These are phyloP conservation scores for Didymella lethalis DNA, from an alignment of 2,329 filamentous ascomycete species.

Conservation along the genomic window DNA sequence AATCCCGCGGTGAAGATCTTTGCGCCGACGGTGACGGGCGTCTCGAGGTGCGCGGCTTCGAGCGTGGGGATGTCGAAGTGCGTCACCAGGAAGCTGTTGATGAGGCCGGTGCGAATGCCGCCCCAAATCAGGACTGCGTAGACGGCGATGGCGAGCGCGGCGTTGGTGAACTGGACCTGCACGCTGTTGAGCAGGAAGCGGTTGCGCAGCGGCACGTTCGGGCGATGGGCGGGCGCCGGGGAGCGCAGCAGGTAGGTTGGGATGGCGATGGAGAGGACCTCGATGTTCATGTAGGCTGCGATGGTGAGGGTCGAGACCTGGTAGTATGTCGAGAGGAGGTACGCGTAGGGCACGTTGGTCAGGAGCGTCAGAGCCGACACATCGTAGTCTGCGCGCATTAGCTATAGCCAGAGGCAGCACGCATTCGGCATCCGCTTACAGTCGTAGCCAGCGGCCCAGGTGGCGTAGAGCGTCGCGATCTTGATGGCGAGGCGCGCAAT, in stretches of 20 bases:
- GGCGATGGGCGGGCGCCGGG: conserved; percentile 69
- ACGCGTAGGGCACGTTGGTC: conserved; percentile 77
- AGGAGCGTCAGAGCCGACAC: conserved; percentile 62
- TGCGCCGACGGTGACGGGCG: conserved; percentile 56
- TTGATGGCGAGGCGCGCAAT: conserved; percentile 64
- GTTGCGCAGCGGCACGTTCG: conserved; percentile 56
- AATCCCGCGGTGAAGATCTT: conserved; percentile 73
- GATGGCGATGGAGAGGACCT: conserved; percentile 71
- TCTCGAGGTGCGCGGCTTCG: conserved; percentile 70
- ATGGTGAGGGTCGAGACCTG: conserved; percentile 68
- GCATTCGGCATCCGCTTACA: conserved; percentile 57
- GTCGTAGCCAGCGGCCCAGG: conserved; percentile 78
- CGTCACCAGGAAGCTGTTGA: conserved; percentile 75
- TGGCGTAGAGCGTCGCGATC: conserved; percentile 71
- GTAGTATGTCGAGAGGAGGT: conserved; percentile 82
- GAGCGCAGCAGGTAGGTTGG: conserved; percentile 80
- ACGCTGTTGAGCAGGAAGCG: conserved; percentile 52
- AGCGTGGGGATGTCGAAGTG: conserved; percentile 79
- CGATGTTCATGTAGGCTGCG: conserved; percentile 69
- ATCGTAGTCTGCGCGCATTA: conserved; percentile 47
- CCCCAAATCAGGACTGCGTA: conserved; percentile 77
- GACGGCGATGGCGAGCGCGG: conserved; percentile 72
- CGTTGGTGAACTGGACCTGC: conserved; percentile 63
- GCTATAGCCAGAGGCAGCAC: not conserved
- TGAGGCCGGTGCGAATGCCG: conserved; percentile 69